Base-by-base conservation (phyloP, 208 protist genomes). In the Naegleria fowleri region DNA sequence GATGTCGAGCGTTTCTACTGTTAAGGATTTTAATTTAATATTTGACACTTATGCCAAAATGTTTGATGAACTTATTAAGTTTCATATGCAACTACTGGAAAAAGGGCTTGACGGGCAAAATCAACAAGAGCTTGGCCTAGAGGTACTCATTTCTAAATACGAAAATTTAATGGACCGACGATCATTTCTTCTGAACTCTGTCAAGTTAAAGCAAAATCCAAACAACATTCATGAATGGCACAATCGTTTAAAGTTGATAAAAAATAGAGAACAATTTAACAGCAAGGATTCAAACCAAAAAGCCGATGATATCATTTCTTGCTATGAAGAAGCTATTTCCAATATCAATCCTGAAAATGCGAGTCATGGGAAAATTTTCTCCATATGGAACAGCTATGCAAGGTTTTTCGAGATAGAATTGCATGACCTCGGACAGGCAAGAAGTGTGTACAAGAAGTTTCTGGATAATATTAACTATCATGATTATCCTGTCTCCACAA, bases 191-290 rank as follows among this genome's bases (percentile, higher is more conserved):
- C 40, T 97, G 5, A 97, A 93, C 91, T 90, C 83, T 33, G 96
- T 97, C 1, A 86, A 96, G n/a, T 91, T 96, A 13, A 90, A 94
- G 19, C 96, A 98, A 92, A 98, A 98, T 90, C 96, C 97, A 33
- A 93, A 98, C 93, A 97, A 97, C 79, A 96, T 98, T 11, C 33
- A 92, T 85, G 96, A 98, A 90, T 98, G 97, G 97, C 94, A 95
- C 88, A 97, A 97, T 86, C 91, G 96, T 40, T 93, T 94, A 40
- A 43, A 91, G 38, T 86, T 98, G 0, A 29, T 43, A 15, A 16
- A 85, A 43, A 16, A 39, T 85, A 13, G 9, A 43, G 79, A 85
- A 43, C 38, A 25, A 43, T 19, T 33, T 13, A 33, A 76, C 59
- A 22, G 4, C 29, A 33, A 19, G 29, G 4, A 76, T 33, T 11